Percentiles rank a stretch among this genome's conserved stretches.
These are phyloP conservation scores for Quercus tomentella DNA, from an alignment of 331 rosid genomes.

Conservation along the genomic window DNA sequence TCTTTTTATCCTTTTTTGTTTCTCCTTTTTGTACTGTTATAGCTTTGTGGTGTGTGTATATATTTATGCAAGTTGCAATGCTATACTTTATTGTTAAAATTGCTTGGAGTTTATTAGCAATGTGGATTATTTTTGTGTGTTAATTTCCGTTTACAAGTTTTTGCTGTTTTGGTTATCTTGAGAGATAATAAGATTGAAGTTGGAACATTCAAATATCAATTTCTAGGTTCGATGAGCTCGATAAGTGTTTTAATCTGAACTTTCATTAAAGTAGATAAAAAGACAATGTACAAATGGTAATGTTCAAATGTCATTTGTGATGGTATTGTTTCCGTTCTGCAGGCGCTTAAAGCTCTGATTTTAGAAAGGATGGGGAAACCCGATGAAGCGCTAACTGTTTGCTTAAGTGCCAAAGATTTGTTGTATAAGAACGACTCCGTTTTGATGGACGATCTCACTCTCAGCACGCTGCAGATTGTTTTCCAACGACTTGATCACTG, in stretches of 20 bases:
- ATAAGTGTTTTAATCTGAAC: no score
- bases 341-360: slow-evolving; percentile 93
- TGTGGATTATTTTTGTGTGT: background rate
- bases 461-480: slow-evolving; percentile 87
- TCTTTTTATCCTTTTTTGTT: background rate
- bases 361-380: slow-evolving; percentile 90
- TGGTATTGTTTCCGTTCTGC: background rate
- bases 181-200: no score
- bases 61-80: background rate
- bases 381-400: slow-evolving; percentile 71
- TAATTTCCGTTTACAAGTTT: background rate
- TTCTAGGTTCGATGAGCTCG: no score
- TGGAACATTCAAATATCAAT: no score
- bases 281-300: no score
- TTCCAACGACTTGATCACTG: slow-evolving; percentile 86
- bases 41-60: background rate
- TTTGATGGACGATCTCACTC: slow-evolving; percentile 91
- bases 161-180: no score
- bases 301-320: background rate
- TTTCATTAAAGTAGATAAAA: no score
- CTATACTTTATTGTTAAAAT: background rate
- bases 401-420: slow-evolving; percentile 64
- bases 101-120: background rate
- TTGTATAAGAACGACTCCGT: slow-evolving; percentile 55
- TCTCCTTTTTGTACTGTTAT: no score